Evolutionary conservation across 1,284 basidiomycete genomes (phyloP), one percentile per base, ranked within the genome.

Genomic region (Pisolithus thermaeus): DNA sequence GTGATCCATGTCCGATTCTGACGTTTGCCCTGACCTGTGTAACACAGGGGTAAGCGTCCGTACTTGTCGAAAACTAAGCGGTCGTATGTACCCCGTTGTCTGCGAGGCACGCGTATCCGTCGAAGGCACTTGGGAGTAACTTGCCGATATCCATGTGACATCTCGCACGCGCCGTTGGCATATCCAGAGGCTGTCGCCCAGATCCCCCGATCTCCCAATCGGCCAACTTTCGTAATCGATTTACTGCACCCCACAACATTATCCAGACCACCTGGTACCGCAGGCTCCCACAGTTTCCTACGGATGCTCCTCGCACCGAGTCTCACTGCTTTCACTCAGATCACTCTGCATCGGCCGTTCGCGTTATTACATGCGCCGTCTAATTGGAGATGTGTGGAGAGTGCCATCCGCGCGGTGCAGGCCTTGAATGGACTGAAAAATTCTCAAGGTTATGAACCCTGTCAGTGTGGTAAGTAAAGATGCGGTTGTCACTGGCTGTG

Each of bases 321-420:
- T 40, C 46, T 64, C 32, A 6, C 49, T 20, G 63, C 71, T 6
- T 58, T 75, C 8, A 67, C 71, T 41, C 61, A 69, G 23, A 67
- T 73, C 3, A 70, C 65, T 14, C 63, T 77, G 6, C 69, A 77
- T 45, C 58, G 60, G 5, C 59, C 64, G 1, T 65, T 68, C 28
- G 50, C 60, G 16, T 46, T 57, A 14, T 60, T 63, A 16, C 58
- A 64, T 46, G 46, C 51, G 0, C 56, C 49, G 2, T 70, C 70
- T 1, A 59, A 61, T n/a, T 50, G 54, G 27, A 63, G 67, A 41
- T 66, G 65, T 39, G 40, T 69, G 36, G 60, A 59, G 4, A 64
- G 58, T 1, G 66, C 62, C 7, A 50, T 62, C 22, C 38, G 44
- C 1, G 49, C 58, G 11, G 54, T 62, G 3, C 51, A 28, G n/a